Percentiles rank a stretch among this genome's conserved stretches.
These are phyloP conservation scores for Hirsutella rhossiliensis DNA, from an alignment of 2,329 filamentous ascomycete species.

Conservation along the genomic window DNA sequence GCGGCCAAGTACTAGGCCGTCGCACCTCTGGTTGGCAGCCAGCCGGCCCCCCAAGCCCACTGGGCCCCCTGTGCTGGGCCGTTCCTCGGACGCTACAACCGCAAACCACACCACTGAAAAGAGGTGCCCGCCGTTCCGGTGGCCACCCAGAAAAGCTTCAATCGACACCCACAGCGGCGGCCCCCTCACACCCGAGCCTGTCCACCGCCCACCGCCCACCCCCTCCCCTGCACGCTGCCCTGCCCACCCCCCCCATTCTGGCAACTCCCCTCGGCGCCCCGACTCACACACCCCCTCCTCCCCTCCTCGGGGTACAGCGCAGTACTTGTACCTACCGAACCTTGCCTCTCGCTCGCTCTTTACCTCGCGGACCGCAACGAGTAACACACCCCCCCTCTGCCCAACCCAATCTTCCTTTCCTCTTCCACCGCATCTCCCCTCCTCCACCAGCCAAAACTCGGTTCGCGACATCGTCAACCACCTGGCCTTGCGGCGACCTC, in stretches of 20 bases:
- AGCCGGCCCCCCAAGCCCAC: too few relatives aligned
- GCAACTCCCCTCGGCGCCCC: background rate
- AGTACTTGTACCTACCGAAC: slow-evolving; percentile 2
- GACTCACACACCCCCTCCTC: background rate
- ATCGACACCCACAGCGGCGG: slow-evolving; percentile 4
- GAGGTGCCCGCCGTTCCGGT: slow-evolving; percentile 6
- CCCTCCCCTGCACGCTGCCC: background rate
- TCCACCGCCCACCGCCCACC: background rate
- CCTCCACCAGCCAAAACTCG: slow-evolving; percentile 1
- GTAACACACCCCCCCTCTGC: slow-evolving; percentile 2
- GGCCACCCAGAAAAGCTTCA: background rate
- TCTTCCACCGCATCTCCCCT: slow-evolving; percentile 7
- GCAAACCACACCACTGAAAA: too few relatives aligned
- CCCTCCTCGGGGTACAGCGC: background rate
- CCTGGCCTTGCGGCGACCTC: background rate
- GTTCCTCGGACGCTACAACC: background rate
- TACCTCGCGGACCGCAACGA: background rate
- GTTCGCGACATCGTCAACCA: background rate
- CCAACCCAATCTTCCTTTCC: slow-evolving; percentile 6
- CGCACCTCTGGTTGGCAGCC: too few relatives aligned
- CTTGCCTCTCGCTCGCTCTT: background rate
- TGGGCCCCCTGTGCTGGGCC: too few relatives aligned
- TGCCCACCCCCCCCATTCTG: background rate
- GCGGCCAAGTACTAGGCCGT: too few relatives aligned
- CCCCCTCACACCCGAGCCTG: slow-evolving; percentile 1